Evolutionary conservation across 441 rosid species (phyloP).

Genomic region (Arabidopsis lyrata): DNA sequence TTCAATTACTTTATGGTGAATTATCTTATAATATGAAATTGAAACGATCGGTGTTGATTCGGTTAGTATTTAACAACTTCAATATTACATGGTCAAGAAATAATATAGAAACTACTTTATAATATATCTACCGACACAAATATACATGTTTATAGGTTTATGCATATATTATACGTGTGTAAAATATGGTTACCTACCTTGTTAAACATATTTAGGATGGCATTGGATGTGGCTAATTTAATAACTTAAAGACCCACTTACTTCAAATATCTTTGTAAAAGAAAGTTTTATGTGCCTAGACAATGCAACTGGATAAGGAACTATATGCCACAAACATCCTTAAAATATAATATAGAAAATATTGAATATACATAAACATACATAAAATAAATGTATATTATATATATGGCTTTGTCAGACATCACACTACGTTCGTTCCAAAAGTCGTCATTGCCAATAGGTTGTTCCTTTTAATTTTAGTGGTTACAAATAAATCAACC

Average conservation of each 20-base stretch:
- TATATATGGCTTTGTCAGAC: slow-evolving; percentile 41
- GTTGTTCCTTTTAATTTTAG: slow-evolving; percentile 32
- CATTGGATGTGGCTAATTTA: slow-evolving; percentile 18
- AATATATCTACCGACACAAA: slow-evolving; percentile 24
- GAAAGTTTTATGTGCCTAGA: slow-evolving; percentile 24
- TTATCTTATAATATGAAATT: slow-evolving; percentile 10
- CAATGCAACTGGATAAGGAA: slow-evolving; percentile 43
- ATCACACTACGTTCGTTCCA: slow-evolving; percentile 41
- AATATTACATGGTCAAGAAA: slow-evolving; percentile 30
- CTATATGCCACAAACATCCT: slow-evolving; percentile 48
- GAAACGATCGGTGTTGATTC: slow-evolving; percentile 32
- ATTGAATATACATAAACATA: slow-evolving; percentile 1
- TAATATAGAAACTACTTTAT: slow-evolving; percentile 11
- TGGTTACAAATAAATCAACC: slow-evolving; percentile 35
- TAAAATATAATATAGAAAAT: slow-evolving; percentile 33
- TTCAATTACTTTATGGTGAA: slow-evolving; percentile 22
- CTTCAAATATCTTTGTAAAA: slow-evolving; percentile 31
- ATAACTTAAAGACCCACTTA: slow-evolving; percentile 38
- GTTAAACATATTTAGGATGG: slow-evolving; percentile 35
- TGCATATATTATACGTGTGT: slow-evolving; percentile 30
- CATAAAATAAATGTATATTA: slow-evolving; percentile 17
- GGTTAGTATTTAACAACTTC: slow-evolving; percentile 41
- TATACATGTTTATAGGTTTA: slow-evolving; percentile 14
- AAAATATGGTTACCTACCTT: slow-evolving; percentile 39
- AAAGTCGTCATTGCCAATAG: slow-evolving; percentile 37